Base-by-base conservation (phyloP, 2,329 filamentous ascomycete genomes). In the Neurospora sp. region DNA sequence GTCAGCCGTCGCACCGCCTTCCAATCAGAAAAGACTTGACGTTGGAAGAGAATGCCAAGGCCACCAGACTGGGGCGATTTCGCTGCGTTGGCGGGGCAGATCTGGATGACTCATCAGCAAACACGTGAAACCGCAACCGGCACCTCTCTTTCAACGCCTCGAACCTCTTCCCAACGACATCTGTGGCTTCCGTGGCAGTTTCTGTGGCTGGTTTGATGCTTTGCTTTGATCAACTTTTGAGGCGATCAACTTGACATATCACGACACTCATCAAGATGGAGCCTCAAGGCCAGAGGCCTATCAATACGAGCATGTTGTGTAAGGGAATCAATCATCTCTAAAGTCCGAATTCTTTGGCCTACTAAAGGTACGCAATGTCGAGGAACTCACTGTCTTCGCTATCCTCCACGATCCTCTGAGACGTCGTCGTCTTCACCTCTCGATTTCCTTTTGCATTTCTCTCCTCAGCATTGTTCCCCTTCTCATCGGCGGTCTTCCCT, bases 21-120 rank as follows among this genome's bases (percentile, higher is more conserved):
- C 74, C 73, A 75, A 74, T 75, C 38, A 69, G 67, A 43, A 23
- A 67, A 67, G 68, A 71, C 68, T 68, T 72, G 72, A 72, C 73
- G 73, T 75, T 73, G 69, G 52, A 69, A 71, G 70, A 66, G 58
- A 70, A 68, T 69, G 71, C 68, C 68, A 72, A 72, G 71, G 68
- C 66, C 66, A 40, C 11, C 42, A 46, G 43, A 62, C 42, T 69
- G 70, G 71, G 66, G 66, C 38, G 15, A 67, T 39, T 52, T 33
- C 23, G 23, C 52, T 62, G 52, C 52, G 52, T 15, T 62, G 52
- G 72, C 46, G 72, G 69, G 72, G 69, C 68, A 36, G 42, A 46
- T 58, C 23, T 39, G 36, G 58, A 68, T 72, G 72, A 72, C 68
- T 70, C 67, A 67, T 70, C 67, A 67, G 66, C 68, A 66, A 40